Evolutionary conservation across 345 rosid genomes (phyloP), one percentile per base, ranked within the genome.

Genomic region (Lenwebbia sp.): DNA sequence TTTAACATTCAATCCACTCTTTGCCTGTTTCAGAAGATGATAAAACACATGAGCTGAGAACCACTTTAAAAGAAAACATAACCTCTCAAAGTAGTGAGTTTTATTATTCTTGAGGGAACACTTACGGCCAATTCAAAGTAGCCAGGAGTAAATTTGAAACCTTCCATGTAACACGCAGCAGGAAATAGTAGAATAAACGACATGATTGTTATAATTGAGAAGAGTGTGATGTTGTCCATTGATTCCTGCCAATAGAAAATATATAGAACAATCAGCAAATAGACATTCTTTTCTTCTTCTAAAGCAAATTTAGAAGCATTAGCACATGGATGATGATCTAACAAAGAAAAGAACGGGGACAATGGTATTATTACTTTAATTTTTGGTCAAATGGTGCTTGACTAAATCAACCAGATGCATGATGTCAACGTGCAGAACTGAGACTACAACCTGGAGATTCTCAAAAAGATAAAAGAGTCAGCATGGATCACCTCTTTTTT

Each of bases 131-230:
- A 89, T 82, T 95, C 96, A 65, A 98, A 90, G 90, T 92, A 94
- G 84, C 94, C 90, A 53, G 99, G 99, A 87, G 98, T 94, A 86
- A 96, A 95, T 90, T 92, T 96, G 90, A 96, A 91, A 84, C 99
- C 99, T 90, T 96, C 99, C 86, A 91, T 88, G 88, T 94, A 93
- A 90, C 93, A 33, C 86, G 99, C 85, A 84, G 91, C 96, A 70
- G 99, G 99, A 88, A 97, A 95, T 88, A 93, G 86, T 86, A 96
- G 87, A 88, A 98, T 23, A 84, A 98, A 94, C 86, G 99, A 96
- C 99, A 98, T 94, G 52, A 98, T 62, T 49, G 99, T 98, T 88
- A 98, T 98, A 62, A 98, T 93, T n/a, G 99, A 98, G 94, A 98
- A 98, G 86, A 98, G 94, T 9, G 98, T 98, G 84, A 98, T 96